Percentiles rank a stretch among this genome's conserved stretches.
Evolutionary conservation across 1,284 basidiomycete species (phyloP).

Genomic region (Anthracocystis panici-leucophaei): DNA sequence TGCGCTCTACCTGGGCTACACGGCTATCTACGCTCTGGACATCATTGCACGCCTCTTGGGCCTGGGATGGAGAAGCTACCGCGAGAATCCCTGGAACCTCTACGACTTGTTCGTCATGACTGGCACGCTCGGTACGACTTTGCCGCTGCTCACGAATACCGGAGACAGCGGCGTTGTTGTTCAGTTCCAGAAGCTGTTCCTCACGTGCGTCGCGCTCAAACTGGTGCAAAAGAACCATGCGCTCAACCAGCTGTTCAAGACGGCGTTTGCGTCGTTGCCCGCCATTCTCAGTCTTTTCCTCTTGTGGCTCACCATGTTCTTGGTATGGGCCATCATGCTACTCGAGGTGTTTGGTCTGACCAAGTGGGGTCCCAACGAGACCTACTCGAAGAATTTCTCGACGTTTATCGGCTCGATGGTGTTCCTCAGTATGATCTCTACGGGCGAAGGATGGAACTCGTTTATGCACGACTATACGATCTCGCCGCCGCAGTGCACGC

Average conservation of each 20-base stretch:
- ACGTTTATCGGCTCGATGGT: constrained; percentile 84
- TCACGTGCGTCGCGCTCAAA: constrained; percentile 93
- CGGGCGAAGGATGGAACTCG: constrained; percentile 71
- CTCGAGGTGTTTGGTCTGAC: constrained; percentile 94
- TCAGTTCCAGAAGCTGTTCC: constrained; percentile 92
- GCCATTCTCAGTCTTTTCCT: constrained; percentile 86
- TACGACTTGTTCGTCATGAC: constrained; percentile 87
- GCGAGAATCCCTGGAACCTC: constrained; percentile 84
- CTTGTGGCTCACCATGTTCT: constrained; percentile 90
- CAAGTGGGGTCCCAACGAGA: constrained; percentile 81
- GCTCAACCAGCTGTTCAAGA: constrained; percentile 96
- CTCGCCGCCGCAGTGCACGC: constrained; percentile 84
- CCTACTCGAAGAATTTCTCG: constrained; percentile 82
- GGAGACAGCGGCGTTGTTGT: constrained; percentile 60
- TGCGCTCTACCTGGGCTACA: constrained; percentile 81
- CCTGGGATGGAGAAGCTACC: constrained; percentile 85
- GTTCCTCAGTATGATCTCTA: constrained; percentile 78
- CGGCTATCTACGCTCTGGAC: constrained; percentile 82
- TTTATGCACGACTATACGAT: constrained; percentile 72
- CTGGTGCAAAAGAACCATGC: constrained; percentile 89
- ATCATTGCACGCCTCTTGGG: constrained; percentile 83
- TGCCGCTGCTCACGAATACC: constrained; percentile 72
- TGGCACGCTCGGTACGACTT: constrained; percentile 86
- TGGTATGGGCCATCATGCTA: constrained; percentile 90
- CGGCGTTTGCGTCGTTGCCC: constrained; percentile 87